Conservation (phyloP, 768 basidiomycete species). For the Amanita fuliginea region DNA sequence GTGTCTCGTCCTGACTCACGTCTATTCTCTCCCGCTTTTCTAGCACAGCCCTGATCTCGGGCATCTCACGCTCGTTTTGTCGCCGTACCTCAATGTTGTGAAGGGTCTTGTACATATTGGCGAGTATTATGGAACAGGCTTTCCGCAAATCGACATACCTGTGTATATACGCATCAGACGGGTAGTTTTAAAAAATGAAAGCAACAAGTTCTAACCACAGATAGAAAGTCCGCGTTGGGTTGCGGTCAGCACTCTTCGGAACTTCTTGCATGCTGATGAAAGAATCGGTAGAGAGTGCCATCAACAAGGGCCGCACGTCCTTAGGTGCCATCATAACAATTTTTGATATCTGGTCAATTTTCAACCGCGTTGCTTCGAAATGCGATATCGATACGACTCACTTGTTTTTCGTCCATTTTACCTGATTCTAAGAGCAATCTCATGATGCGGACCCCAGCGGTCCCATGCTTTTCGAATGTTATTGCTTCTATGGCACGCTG, state of each 20-base stretch:
- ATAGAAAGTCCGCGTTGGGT: conserved; percentile 82
- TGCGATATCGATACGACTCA: conserved; percentile 20
- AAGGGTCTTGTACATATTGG: conserved; percentile 79
- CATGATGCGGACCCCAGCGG: conserved; percentile 74
- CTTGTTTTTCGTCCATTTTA: conserved; percentile 94
- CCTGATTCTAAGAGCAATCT: conserved; percentile 70
- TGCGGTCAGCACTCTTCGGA: conserved; percentile 82
- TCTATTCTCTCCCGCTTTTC: conserved; percentile 76
- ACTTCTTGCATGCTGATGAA: conserved; percentile 90
- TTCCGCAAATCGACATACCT: conserved; percentile 88
- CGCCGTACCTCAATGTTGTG: conserved; percentile 75
- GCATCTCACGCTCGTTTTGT: conserved; percentile 60
- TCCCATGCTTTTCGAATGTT: conserved; percentile 73
- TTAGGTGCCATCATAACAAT: conserved; percentile 87
- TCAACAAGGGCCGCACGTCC: conserved; percentile 72
- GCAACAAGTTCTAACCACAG: conserved; percentile 52
- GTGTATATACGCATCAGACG: conserved; percentile 2
- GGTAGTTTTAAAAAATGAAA: background rate
- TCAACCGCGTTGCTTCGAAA: background rate
- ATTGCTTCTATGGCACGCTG: conserved; percentile 66
- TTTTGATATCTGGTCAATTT: conserved; percentile 67
- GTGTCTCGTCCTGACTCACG: conserved; percentile 62
- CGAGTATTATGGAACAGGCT: conserved; percentile 68
- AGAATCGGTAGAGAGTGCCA: conserved; percentile 69
- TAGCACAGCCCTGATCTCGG: conserved; percentile 58